Base-by-base conservation (phyloP, 768 basidiomycete species). In the Cystofilobasidium macerans region DNA sequence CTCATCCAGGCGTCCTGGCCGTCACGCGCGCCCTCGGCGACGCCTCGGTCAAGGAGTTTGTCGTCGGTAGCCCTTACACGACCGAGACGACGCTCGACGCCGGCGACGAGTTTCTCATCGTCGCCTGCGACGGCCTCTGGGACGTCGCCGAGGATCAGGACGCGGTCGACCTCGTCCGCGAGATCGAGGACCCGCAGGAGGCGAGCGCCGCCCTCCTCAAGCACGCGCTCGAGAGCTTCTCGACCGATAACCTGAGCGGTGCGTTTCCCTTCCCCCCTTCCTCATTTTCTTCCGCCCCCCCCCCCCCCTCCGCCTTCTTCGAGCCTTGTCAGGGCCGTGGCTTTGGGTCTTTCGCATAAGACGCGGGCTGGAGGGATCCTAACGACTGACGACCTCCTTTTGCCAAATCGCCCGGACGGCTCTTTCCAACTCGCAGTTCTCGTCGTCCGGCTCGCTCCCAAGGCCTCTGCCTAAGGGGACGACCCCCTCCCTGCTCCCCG, bases 121-220 rank as follows among this genome's bases (percentile, higher is more conserved):
- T 99, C 67, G 95, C 95, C 26, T 99, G 95, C 74, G 95, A 99
- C 76, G 95, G 95, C 70, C 82, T 99, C 0, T 99, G 95, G 95
- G 95, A 99, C 76, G 89, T 99, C 22, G 83, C 86, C 43, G 85
- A 84, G 47, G 95, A 99, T 76, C 91, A 98, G 75, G 82, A 81
- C 45, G 93, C 93, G 4, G 85, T 94, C 40, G 88, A 97, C 64
- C 82, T 94, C 60, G 83, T 95, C 61, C 84, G 84, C 33, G 62
- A 70, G 20, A 68, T 72, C 58, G 79, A 82, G 40, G 87, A 95
- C 74, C 84, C 95, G 13, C 91, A 95, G 74, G 80, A 82, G 69
- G 94, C 94, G 7, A 87, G 85, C 71, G 78, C 82, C 56, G 81
- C 78, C 64, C 79, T 88, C 65, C 80, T 98, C 65, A 84, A 88